phyloP scores from a whole-genome alignment of 768 basidiomycete species.

The Agaricus subrufescens region DNA sequence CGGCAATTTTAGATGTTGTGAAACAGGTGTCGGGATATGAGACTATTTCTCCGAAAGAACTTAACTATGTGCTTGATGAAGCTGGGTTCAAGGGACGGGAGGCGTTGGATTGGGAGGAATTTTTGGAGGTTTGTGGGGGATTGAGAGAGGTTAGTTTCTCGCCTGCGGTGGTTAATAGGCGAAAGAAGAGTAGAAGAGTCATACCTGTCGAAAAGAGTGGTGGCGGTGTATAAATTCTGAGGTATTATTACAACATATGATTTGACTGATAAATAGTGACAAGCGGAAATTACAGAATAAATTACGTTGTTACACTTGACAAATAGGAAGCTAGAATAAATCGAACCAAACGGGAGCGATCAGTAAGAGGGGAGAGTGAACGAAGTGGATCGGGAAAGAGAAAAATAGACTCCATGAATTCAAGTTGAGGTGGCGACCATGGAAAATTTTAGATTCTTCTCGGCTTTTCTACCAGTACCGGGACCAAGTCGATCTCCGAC shows the following conservation, averaged over 20 bases:
- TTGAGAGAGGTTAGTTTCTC: slow-evolving; percentile 61
- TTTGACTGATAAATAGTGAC: neutral
- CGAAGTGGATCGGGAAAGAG: neutral
- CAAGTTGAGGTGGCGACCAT: neutral
- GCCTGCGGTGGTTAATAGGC: slow-evolving; percentile 17
- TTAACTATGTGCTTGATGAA: slow-evolving; percentile 71
- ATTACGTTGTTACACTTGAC: neutral
- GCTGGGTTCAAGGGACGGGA: slow-evolving; percentile 58
- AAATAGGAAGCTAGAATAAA: no score
- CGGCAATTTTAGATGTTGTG: slow-evolving; percentile 37
- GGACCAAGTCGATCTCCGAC: neutral
- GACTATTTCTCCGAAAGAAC: slow-evolving; percentile 54
- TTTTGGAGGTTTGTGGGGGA: slow-evolving; percentile 81
- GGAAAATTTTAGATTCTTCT: neutral
- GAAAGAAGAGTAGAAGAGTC: slow-evolving; percentile 22
- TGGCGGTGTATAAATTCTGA: slow-evolving; percentile 38
- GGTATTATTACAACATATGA: neutral
- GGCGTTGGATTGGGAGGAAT: slow-evolving; percentile 76
- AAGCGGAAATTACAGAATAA: neutral
- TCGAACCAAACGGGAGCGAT: neutral
- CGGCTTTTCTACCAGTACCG: neutral
- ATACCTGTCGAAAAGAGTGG: slow-evolving; percentile 56
- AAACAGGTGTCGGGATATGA: slow-evolving; percentile 53
- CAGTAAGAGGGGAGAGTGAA: no score
- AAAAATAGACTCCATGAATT: neutral